Conservation (phyloP, 495 filamentous ascomycete species). For the Jackrogersella minutella region DNA sequence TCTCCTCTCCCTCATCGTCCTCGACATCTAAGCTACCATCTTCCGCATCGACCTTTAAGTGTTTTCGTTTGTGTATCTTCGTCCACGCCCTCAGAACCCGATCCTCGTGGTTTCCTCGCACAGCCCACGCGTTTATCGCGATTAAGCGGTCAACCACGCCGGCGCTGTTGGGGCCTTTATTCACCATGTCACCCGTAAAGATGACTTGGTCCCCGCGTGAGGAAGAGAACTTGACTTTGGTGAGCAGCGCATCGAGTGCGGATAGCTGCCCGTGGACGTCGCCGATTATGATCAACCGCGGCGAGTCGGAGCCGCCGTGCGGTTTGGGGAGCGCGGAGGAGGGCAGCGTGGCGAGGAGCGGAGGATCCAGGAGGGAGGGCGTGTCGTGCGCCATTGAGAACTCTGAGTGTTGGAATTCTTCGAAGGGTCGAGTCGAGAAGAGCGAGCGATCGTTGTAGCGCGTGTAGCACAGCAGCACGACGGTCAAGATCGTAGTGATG, state of each 20-base stretch:
- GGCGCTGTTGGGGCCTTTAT: conserved; percentile 84
- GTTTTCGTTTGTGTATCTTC: no score
- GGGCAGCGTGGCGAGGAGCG: conserved; percentile 48
- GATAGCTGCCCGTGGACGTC: conserved; percentile 88
- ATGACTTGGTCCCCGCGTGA: conserved; percentile 75
- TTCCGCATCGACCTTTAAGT: not conserved
- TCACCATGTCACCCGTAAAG: conserved; percentile 83
- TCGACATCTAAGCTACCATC: not conserved
- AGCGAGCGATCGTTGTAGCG: not conserved
- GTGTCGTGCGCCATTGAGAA: conserved; percentile 35
- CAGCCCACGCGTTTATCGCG: conserved; percentile 72
- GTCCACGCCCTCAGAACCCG: conserved; percentile 74
- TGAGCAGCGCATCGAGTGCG: conserved; percentile 71
- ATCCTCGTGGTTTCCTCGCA: conserved; percentile 96
- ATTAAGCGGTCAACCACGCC: conserved; percentile 81
- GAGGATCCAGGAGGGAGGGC: conserved; percentile 45
- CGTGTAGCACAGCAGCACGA: conserved; percentile 23
- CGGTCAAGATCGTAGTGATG: conserved; percentile 23
- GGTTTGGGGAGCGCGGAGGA: conserved; percentile 44
- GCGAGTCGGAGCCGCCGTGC: not conserved
- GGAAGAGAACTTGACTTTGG: conserved; percentile 69
- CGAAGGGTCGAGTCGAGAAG: not conserved
- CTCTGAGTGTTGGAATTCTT: not conserved
- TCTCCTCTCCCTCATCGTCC: not conserved
- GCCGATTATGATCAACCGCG: conserved; percentile 75